Base-by-base conservation (phyloP, 2,329 filamentous ascomycete species). In the Cercospora sesami region DNA sequence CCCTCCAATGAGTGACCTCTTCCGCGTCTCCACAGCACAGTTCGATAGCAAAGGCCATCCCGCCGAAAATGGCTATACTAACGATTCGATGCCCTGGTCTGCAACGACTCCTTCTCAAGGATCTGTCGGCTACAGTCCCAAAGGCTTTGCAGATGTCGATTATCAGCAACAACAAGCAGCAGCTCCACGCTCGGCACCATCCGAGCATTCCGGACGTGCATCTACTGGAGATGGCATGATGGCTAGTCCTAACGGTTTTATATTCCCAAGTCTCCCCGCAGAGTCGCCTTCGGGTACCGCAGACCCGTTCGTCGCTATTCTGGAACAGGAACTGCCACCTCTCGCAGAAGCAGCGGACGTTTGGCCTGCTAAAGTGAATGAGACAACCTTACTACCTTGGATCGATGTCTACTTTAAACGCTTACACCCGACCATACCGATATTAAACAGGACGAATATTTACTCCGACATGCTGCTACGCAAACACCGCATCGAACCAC, bases 371-470 rank as follows among this genome's bases (percentile, higher is more conserved):
- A 78, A 73, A 5, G 81, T 82, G 64, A 77, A 75, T 51, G 80
- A 82, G 66, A 77, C 77, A 1, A 81, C 79, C 23, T 77, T 82
- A 26, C 64, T 76, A 12, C 73, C 73, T 0, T 76, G 75, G 75
- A 77, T 82, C 18, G 80, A 82, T 53, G 80, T 82, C 3, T 82
- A 81, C 65, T 82, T 82, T 67, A 80, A 82, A 61, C 79, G 81
- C 18, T 68, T 82, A 45, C 80, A 82, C 66, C 79, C 80, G 4
- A 82, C 80, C 0, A 72, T 82, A 36, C 81, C 81, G 2, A 77
- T 82, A 2, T 66, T 82, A 4, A 81, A 78, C 69, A 76, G 80
- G 1, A 79, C 79, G 0, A 77, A 77, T 9, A 68, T 82, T n/a
- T 82, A 79, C 66, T 80, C 76, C n/a, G 77, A 78, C 10, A 80